Base-by-base conservation (phyloP, 225 moss, liverwort and hornwort genomes). In the Pleurozium schreberi region DNA sequence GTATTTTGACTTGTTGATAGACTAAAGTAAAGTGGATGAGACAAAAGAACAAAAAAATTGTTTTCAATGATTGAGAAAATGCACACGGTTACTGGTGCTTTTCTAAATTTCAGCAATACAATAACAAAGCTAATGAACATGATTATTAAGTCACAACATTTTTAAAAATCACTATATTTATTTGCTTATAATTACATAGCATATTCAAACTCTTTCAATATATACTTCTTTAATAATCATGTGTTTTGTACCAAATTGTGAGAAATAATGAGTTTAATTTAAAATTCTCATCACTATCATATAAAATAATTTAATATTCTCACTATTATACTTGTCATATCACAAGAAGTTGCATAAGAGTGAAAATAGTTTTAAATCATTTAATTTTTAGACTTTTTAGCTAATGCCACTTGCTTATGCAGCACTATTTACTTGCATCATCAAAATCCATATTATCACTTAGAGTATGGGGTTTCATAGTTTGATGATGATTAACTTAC, bases 161-260 rank as follows among this genome's bases (percentile, higher is more conserved):
- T 6, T 8, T 38, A 23, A 42, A 27, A 47, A 7, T 77, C 4
- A 23, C 9, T 3, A 57, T 7, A 27, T 4, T 55, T 38, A 53
- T 25, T 38, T 77, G 3, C 36, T 36, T 25, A 2, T 33, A 34
- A 36, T 36, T 76, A 52, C 2, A 3, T 36, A 23, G 52, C 5
- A 76, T 22, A 55, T 55, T 6, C 25, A 38, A 76, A 55, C 0
- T 27, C 17, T 57, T 79, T 79, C 4, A 57, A n/a, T n/a, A n/a
- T n/a, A n/a, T 17, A n/a, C 7, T 78, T n/a, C 6, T 0, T 22
- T 36, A 22, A 52, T 21, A 52, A 76, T 53, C 13, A 21, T 53
- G 3, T 36, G 0, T 36, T 53, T 22, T 11, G 6, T 23, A 53
- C 7, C 3, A 53, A 22, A 77, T 36, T 5, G 0, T 36, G 23